Evolutionary conservation across 2,329 filamentous ascomycete species (phyloP).

Genomic region (Lasiodiplodia theobromae): DNA sequence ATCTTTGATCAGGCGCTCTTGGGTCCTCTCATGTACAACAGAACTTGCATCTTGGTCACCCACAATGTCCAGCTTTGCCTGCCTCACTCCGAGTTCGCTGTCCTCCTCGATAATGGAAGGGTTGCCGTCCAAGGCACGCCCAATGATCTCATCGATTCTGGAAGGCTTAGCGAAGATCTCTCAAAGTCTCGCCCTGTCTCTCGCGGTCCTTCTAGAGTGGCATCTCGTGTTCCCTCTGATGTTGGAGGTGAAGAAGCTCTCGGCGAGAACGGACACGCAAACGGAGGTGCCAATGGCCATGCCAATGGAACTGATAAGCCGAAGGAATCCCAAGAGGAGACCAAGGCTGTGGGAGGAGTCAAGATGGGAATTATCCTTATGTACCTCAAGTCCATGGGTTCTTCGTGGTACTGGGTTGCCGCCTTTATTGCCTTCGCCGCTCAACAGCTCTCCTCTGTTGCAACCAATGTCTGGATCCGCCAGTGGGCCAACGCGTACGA

Average conservation of each 20-base stretch:
- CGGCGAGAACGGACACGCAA: constrained; percentile 50
- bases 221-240: constrained; percentile 80
- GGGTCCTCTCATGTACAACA: constrained; percentile 84
- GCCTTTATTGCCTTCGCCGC: constrained; percentile 76
- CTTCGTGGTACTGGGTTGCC: constrained; percentile 92
- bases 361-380: constrained; percentile 85
- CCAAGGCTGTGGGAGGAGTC: constrained; percentile 84
- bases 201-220: constrained; percentile 71
- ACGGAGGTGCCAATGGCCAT: constrained; percentile 56
- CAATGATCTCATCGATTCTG: constrained; percentile 81
- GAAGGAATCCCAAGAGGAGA: constrained; percentile 60
- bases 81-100: constrained; percentile 79
- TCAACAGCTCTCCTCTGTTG: constrained; percentile 86
- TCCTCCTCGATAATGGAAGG: constrained; percentile 87
- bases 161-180: constrained; percentile 86
- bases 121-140: constrained; percentile 78
- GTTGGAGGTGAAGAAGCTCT: constrained; percentile 65
- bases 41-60: constrained; percentile 94
- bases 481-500: constrained; percentile 93
- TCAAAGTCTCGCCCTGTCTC: constrained; percentile 77
- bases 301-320: constrained; percentile 49
- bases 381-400: constrained; percentile 91
- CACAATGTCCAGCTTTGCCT: constrained; percentile 92
- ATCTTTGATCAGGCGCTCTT: constrained; percentile 94
- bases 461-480: constrained; percentile 92